Percentiles rank a stretch among this genome's conserved stretches.
phyloP scores from a whole-genome alignment of 306 rosid genomes.

The Ammopiptanthus mongolicus region DNA sequence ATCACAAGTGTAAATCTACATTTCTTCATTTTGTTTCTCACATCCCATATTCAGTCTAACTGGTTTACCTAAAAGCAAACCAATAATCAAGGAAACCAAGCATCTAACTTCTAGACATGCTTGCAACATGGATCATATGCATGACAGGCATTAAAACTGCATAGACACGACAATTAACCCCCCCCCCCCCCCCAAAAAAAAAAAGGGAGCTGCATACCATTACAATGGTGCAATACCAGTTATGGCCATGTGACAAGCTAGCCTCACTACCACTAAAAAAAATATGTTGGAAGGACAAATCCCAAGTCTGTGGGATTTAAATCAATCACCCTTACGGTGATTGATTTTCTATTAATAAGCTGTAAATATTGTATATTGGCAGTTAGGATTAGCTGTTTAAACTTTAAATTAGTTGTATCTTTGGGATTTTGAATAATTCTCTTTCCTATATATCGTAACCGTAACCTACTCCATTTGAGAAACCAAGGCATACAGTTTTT shows the following conservation, averaged over 20 bases:
- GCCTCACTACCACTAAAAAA: not conserved
- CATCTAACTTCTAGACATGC: not conserved
- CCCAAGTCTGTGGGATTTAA: not conserved
- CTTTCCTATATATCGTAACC: no score
- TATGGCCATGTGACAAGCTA: not conserved
- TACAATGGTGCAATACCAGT: not conserved
- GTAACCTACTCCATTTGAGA: not conserved
- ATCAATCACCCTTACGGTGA: not conserved
- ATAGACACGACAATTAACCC: not conserved
- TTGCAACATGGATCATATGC: not conserved
- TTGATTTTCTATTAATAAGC: not conserved
- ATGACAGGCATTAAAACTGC: not conserved
- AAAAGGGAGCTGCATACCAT: not conserved
- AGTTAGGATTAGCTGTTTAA: no score
- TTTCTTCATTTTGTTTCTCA: conserved; percentile 9
- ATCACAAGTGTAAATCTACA: not conserved
- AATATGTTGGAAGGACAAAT: not conserved
- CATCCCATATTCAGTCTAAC: not conserved
- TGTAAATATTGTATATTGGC: no score
- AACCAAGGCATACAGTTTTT: not conserved
- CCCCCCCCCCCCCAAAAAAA: not conserved
- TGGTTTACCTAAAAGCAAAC: not conserved
- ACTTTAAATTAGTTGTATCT: not conserved
- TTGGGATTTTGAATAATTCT: no score
- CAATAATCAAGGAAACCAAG: conserved; percentile 5